Conservation (phyloP, 1,139 yeast species). For the Candida sp. region DNA sequence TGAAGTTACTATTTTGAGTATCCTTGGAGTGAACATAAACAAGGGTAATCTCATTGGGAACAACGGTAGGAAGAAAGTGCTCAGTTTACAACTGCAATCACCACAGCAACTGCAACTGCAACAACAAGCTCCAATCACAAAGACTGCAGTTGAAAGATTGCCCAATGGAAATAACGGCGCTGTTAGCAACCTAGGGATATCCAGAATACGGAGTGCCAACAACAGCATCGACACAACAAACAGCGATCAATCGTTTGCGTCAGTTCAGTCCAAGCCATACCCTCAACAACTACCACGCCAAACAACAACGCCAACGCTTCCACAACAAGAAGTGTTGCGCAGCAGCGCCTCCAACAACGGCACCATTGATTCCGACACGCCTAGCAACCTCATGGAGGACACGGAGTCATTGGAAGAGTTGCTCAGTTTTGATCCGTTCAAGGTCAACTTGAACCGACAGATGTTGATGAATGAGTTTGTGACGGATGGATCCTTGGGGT, state of each 20-base stretch:
- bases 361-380: neutral
- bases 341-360: neutral
- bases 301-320: neutral
- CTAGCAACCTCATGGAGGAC: slow-evolving; percentile 15
- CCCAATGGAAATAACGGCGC: slow-evolving; percentile 9
- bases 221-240: slow-evolving; percentile 7
- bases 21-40: slow-evolving; percentile 40
- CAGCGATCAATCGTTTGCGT: neutral
- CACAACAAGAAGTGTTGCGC: neutral
- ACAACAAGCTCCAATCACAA: slow-evolving; percentile 25
- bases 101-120: too few relatives aligned
- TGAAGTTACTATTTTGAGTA: slow-evolving; percentile 61
- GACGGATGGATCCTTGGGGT: slow-evolving; percentile 71
- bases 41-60: slow-evolving; percentile 14
- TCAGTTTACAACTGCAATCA: neutral
- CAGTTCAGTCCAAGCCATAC: neutral
- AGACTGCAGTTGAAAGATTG: slow-evolving; percentile 28
- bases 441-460: slow-evolving; percentile 38
- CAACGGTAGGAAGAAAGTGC: slow-evolving; percentile 20
- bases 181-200: slow-evolving; percentile 7
- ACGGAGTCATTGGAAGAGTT: slow-evolving; percentile 30
- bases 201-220: slow-evolving; percentile 8
- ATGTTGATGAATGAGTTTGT: slow-evolving; percentile 57
- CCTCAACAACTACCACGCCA: neutral
- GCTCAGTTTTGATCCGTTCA: slow-evolving; percentile 46